Evolutionary conservation across 2,329 filamentous ascomycete species (phyloP), one percentile per base, ranked within the genome.

Genomic region (Epichloe glyceriae): DNA sequence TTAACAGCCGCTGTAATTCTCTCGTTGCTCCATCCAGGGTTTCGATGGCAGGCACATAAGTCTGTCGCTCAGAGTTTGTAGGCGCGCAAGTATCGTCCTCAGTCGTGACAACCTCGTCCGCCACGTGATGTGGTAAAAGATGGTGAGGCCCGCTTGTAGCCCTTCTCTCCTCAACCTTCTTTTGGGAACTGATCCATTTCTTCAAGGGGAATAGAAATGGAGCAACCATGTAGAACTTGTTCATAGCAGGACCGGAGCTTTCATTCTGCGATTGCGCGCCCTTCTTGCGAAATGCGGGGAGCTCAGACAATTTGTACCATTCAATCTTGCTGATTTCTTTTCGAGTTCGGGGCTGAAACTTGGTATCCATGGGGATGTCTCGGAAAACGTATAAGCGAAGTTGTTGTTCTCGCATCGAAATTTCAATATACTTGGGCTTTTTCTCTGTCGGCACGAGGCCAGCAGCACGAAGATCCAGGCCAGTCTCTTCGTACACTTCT

Each of bases 291-390:
- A 88, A 82, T 0, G 86, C 88, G 1, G 93, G 91, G 26, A 98
- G 76, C 54, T 96, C 89, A 0, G 85, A 86, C 40, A 98, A 73
- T 58, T 83, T 88, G 70, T 94, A 96, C 93, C 93, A 98, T 63
- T 88, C 75, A 53, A 98, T 95, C 68, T 88, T 94, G 68, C 91
- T 95, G 62, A 98, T 98, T 67, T 98, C 94, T 67, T 97, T 97
- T 51, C 94, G 78, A 5, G 93, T 97, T 58, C 83, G 83, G 4
- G 94, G 88, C 65, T 91, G 86, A 62, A 98, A 98, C 53, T 82
- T 67, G 0, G 88, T 91, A 60, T 95, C 83, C 74, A 86, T 86
- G 14, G 89, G 87, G 3, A 98, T 82, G 55, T 89, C 83, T 49
- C 88, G 82, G 64, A 98, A 95, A 46, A 97, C 86, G 63, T 93